Evolutionary conservation across 1,284 basidiomycete genomes (phyloP), one percentile per base, ranked within the genome.

Genomic region (Trametes versicolor): DNA sequence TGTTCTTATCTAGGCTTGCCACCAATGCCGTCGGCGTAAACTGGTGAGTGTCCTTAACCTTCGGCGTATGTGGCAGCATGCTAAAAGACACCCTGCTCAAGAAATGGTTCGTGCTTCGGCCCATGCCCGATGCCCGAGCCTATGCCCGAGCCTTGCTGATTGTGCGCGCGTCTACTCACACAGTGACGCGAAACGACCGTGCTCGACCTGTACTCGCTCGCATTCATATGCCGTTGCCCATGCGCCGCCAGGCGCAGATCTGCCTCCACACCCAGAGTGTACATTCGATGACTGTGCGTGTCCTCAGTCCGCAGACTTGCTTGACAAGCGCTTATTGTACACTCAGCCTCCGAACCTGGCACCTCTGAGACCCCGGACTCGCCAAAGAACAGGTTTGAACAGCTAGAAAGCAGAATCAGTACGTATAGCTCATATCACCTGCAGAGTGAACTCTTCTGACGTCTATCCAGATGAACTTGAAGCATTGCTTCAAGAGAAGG

Each of bases 11-110:
- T 15, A 79, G 77, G 78, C 79, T 3, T 78, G 76, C 64, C 80
- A 80, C 67, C 79, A 92, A 80, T 92, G 90, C 74, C 87, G 91
- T 47, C 81, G 85, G 68, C 83, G 91, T 64, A 92, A 92, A 77
- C 75, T 92, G 78, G 91, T 91, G 73, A 79, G 89, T 79, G 12
- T 34, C 3, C 7, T 21, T 32, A n/a, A 13, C 2, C 37, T n/a
- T 19, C 12, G 4, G 17, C 25, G 27, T 49, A 56, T 36, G 4
- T 51, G 29, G 29, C 6, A 9, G 15, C 37, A 48, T 48, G 59
- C 68, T 71, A 45, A 65, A 58, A 19, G 21, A 58, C 27, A 32
- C 53, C 17, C n/a, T 9, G 41, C 37, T 15, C 15, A 77, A 32
- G 76, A 77, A 77, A 77, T 77, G 76, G 76, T 77, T 32, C 43